These are phyloP conservation scores for Globisporangium polare DNA, from an alignment of 352 stramenopile genomes.

Conservation along the genomic window DNA sequence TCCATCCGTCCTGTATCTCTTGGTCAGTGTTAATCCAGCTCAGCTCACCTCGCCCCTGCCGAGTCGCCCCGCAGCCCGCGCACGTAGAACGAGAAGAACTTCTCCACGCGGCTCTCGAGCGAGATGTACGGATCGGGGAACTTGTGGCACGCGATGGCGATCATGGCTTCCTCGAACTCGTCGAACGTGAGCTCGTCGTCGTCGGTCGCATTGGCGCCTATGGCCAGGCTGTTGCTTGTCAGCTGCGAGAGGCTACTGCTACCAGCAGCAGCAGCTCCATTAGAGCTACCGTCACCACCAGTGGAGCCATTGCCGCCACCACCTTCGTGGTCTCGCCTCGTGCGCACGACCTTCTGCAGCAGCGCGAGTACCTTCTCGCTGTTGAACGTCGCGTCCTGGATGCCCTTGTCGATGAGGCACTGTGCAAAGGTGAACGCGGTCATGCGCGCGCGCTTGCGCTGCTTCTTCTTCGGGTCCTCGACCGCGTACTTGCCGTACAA, in stretches of 20 bases:
- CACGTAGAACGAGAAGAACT: slow-evolving; percentile 73
- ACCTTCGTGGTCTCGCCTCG: slow-evolving; percentile 24
- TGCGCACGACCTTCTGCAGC: slow-evolving; percentile 47
- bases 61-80: slow-evolving; percentile 11
- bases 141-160: slow-evolving; percentile 72
- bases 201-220: not conserved
- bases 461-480: slow-evolving; percentile 37
- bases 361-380: slow-evolving; percentile 55
- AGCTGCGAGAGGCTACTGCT: not conserved
- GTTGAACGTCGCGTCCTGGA: slow-evolving; percentile 60
- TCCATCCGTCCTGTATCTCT: not conserved
- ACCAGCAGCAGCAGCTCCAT: not conserved
- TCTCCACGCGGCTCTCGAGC: slow-evolving; percentile 70
- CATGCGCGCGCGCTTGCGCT: slow-evolving; percentile 38
- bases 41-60: not conserved
- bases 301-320: not conserved
- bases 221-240: slow-evolving; percentile 1
- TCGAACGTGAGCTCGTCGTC: slow-evolving; percentile 52
- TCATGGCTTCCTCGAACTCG: slow-evolving; percentile 66
- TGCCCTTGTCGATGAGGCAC: slow-evolving; percentile 54
- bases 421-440: slow-evolving; percentile 60
- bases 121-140: slow-evolving; percentile 76
- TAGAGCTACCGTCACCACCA: not conserved
- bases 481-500: slow-evolving; percentile 54
- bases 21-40: too few relatives aligned